Base-by-base conservation (phyloP, 176 grass and related monocot species). In the Phyllostachys edulis region DNA sequence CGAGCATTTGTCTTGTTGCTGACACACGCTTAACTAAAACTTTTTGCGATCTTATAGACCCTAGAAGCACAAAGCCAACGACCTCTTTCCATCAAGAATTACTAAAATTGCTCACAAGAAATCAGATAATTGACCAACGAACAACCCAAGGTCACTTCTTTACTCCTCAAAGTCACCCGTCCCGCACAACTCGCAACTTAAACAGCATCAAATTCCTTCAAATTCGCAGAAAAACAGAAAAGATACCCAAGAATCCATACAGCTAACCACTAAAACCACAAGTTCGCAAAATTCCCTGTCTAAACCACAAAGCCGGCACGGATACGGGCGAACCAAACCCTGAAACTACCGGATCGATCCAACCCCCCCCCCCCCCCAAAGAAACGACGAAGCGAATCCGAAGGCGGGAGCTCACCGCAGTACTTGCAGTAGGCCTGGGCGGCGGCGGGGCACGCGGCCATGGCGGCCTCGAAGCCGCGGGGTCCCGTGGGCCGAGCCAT, bases 371-470 rank as follows among this genome's bases (percentile, higher is more conserved):
- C 16, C 32, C 9, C 27, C 13, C 5, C 29, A 36, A n/a, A 0
- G 49, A 69, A 29, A 69, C 18, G 14, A 29, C 9, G 7, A 56
- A 76, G 40, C 57, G 20, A 64, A 82, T 78, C 65, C 37, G 14
- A 52, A 29, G 54, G 42, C 50, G 42, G 51, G 63, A 88, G 74
- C 96, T 90, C 82, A 99, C 96, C 87, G 78, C 87, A 92, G 88
- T 96, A 99, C 77, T 81, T 94, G 60, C 51, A 40, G 78, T 92
- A 99, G 85, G 86, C 69, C 71, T 96, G 85, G 63, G 91, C 85
- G 77, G 91, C 94, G 63, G 90, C 86, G 38, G 88, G 83, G 71
- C 80, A 91, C 51, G 79, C 63, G 55, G 83, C 56, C 26, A 47
- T 63, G 49, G 90, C 86, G 34, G 52, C 23, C n/a, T 52, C 84